Evolutionary conservation across 495 filamentous ascomycete genomes (phyloP).

Genomic region (Terfezia boudieri): DNA sequence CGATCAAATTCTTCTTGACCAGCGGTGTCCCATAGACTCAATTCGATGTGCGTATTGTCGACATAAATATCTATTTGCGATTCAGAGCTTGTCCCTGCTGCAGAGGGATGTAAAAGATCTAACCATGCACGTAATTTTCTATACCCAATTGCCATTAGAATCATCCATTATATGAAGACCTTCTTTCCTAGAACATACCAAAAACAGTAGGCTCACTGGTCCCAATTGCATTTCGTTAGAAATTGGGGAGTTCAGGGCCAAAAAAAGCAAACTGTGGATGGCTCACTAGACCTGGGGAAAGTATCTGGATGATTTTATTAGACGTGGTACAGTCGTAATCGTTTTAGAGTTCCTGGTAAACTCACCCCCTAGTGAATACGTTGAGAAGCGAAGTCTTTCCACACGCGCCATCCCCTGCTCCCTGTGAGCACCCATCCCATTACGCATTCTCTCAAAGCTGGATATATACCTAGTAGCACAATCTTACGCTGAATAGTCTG

Average conservation of each 20-base stretch:
- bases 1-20: slow-evolving; percentile 99
- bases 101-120: background rate
- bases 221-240: slow-evolving; percentile 18
- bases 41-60: slow-evolving; percentile 84
- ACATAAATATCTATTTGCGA: slow-evolving; percentile 67
- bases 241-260: background rate
- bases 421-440: slow-evolving; percentile 14
- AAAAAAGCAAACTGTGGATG: slow-evolving; percentile 24
- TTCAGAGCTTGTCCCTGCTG: slow-evolving; percentile 1
- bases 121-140: slow-evolving; percentile 99
- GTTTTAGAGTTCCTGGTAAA: slow-evolving; percentile 1
- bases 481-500: slow-evolving; percentile 88
- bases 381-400: slow-evolving; percentile 95
- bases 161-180: background rate
- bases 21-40: slow-evolving; percentile 94
- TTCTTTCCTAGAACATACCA: slow-evolving; percentile 25
- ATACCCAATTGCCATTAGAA: slow-evolving; percentile 17
- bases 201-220: slow-evolving; percentile 74
- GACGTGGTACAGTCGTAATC: background rate
- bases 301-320: slow-evolving; percentile 33
- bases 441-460: background rate
- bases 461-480: slow-evolving; percentile 51
- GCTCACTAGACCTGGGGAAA: slow-evolving; percentile 75
- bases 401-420: slow-evolving; percentile 85
- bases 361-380: slow-evolving; percentile 92